Conservation (phyloP, 2,329 filamentous ascomycete species). For the Pseudogymnoascus sp. region DNA sequence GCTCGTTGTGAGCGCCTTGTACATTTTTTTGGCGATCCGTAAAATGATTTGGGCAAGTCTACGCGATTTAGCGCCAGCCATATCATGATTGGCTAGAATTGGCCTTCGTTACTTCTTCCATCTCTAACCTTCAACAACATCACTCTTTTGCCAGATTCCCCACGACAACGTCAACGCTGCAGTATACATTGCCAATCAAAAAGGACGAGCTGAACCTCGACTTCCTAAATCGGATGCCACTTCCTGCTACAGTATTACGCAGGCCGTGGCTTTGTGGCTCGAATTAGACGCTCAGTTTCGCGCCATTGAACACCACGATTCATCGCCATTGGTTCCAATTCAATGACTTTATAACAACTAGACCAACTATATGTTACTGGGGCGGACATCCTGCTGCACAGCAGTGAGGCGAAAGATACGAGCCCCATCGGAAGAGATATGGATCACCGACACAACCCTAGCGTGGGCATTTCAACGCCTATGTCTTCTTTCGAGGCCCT, state of each 20-base stretch:
- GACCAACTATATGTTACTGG: not conserved
- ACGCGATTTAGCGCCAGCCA: not conserved
- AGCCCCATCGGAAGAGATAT: constrained; percentile 40
- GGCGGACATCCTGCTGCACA: constrained; percentile 36
- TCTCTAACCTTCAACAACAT: not conserved
- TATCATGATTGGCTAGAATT: not conserved
- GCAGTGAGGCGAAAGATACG: constrained; percentile 37
- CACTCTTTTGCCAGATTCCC: not conserved
- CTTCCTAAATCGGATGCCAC: not conserved
- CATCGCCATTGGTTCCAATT: not conserved
- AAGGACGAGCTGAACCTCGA: not conserved
- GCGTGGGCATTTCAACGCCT: constrained; percentile 42
- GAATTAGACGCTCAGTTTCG: not conserved
- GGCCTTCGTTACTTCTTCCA: not conserved
- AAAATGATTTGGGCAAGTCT: constrained; percentile 9
- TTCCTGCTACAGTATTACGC: not conserved
- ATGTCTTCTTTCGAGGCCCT: constrained; percentile 27
- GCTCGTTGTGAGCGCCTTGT: not conserved
- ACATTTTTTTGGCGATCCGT: not conserved
- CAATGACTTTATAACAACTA: not conserved
- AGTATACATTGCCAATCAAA: not conserved
- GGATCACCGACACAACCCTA: constrained; percentile 53
- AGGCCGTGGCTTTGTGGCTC: not conserved
- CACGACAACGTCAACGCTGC: not conserved
- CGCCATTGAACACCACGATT: not conserved